Percentiles rank a stretch among this genome's conserved stretches.
Evolutionary conservation across 257 asterid genomes (phyloP).

Genomic region (Catharanthus roseus): DNA sequence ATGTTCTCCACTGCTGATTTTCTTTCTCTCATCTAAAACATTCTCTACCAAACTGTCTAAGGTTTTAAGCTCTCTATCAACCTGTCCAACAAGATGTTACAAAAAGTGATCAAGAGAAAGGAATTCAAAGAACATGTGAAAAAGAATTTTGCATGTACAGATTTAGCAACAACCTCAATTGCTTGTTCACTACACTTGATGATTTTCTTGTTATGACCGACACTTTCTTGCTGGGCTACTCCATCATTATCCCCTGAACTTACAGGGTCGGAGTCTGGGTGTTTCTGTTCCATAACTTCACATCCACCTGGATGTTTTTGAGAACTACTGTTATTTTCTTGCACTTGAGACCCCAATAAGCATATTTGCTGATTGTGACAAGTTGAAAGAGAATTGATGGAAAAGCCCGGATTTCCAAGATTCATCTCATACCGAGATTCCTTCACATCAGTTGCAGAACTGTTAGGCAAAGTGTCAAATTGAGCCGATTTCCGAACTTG

Average conservation of each 20-base stretch:
- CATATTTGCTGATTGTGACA: conserved; percentile 3
- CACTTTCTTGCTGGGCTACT: conserved; percentile 12
- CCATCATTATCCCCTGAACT: conserved; percentile 10
- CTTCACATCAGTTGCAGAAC: conserved; percentile 19
- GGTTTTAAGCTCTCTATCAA: conserved; percentile 6
- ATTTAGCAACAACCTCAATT: conserved; percentile 33
- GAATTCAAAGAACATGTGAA: background rate
- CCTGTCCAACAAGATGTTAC: conserved; percentile 32
- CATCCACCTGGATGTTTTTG: conserved; percentile 9
- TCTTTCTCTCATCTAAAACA: conserved; percentile 15
- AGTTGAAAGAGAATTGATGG: conserved; percentile 11
- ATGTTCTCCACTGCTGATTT: conserved; percentile 17
- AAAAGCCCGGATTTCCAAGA: conserved; percentile 14
- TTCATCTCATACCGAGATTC: conserved; percentile 24
- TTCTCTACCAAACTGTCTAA: conserved; percentile 12
- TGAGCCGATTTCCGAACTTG: conserved; percentile 18
- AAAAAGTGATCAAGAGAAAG: background rate
- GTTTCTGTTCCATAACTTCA: conserved; percentile 16
- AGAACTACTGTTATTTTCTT: conserved; percentile 12
- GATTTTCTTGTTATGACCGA: conserved; percentile 15
- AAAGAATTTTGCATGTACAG: conserved; percentile 1
- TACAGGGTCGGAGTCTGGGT: conserved; percentile 13
- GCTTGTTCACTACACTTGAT: conserved; percentile 19
- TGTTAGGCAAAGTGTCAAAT: conserved; percentile 12
- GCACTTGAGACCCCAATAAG: conserved; percentile 13